Conservation (phyloP, 1,139 yeast species). For the Diutina ranongensis region DNA sequence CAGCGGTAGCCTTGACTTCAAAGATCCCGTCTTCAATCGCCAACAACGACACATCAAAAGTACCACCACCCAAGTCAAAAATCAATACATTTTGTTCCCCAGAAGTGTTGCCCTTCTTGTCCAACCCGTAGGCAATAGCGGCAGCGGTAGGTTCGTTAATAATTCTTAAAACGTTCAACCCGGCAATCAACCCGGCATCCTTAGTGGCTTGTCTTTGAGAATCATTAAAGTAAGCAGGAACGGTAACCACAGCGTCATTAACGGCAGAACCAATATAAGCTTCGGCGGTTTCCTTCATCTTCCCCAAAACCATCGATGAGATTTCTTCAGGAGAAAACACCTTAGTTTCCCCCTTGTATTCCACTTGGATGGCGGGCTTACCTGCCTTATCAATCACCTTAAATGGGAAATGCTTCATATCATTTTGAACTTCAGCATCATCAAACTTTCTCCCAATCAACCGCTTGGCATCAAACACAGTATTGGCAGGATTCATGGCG, state of each 20-base stretch:
- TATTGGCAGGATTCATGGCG: conserved; percentile 66
- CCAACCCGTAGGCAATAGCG: conserved; percentile 95
- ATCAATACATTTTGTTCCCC: conserved; percentile 33
- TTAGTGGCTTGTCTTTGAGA: conserved; percentile 98
- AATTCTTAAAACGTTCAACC: conserved; percentile 85
- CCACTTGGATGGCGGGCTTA: conserved; percentile 72
- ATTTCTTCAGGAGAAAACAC: conserved; percentile 81
- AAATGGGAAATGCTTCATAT: conserved; percentile 74
- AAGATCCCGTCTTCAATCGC: conserved; percentile 43
- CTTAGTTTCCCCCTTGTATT: conserved; percentile 50
- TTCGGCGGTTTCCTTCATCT: conserved; percentile 91
- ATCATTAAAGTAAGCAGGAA: conserved; percentile 96
- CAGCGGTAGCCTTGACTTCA: conserved; percentile 41
- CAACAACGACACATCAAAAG: conserved; percentile 40
- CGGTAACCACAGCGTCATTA: conserved; percentile 91
- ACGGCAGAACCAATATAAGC: conserved; percentile 82
- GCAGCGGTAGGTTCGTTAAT: conserved; percentile 99
- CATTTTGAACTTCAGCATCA: conserved; percentile 72
- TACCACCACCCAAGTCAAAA: conserved; percentile 42
- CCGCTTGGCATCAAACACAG: conserved; percentile 79
- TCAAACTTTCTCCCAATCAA: conserved; percentile 69
- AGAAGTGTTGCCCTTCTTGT: conserved; percentile 38
- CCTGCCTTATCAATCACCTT: conserved; percentile 55
- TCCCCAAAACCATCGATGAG: conserved; percentile 82
- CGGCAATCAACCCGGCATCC: conserved; percentile 96